These are phyloP conservation scores for Monilinia fructigena DNA, from an alignment of 2,329 filamentous ascomycete species.

Conservation along the genomic window DNA sequence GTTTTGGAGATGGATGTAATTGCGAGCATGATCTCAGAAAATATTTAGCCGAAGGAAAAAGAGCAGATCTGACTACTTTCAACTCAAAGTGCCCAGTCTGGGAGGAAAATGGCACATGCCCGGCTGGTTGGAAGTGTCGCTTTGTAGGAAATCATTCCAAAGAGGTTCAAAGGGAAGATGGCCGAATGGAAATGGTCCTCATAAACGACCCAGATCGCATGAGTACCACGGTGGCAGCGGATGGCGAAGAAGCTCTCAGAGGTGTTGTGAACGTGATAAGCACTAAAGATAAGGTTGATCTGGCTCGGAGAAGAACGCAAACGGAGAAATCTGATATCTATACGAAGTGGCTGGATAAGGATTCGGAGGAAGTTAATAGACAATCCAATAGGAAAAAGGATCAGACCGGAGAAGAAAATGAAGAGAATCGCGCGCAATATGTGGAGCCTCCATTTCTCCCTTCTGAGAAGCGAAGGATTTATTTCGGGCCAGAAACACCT, in stretches of 20 bases:
- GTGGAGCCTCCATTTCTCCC: conserved; percentile 84
- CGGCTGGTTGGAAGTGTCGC: conserved; percentile 89
- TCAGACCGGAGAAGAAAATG: conserved; percentile 44
- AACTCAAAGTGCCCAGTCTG: conserved; percentile 79
- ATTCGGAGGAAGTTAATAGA: conserved; percentile 51
- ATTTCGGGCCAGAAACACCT: conserved; percentile 92
- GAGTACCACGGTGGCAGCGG: conserved; percentile 35
- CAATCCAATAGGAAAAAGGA: conserved; percentile 48
- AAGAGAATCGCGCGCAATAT: conserved; percentile 77
- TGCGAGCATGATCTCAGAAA: conserved; percentile 80
- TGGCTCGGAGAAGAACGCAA: conserved; percentile 69
- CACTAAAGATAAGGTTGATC: conserved; percentile 66
- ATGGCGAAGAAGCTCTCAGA: conserved; percentile 49
- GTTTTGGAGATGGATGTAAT: conserved; percentile 77
- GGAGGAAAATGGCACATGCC: conserved; percentile 71
- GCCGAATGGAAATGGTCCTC: conserved; percentile 77
- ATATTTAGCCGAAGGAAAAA: conserved; percentile 80
- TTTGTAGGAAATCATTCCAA: conserved; percentile 85
- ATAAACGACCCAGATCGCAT: conserved; percentile 46
- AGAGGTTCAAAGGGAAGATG: conserved; percentile 75
- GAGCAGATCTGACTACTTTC: conserved; percentile 75
- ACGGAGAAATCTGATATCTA: conserved; percentile 75
- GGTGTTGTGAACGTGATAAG: conserved; percentile 76
- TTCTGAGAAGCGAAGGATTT: conserved; percentile 89
- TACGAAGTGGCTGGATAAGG: conserved; percentile 72